These are phyloP conservation scores for Pseudogymnoascus sp. DNA, from an alignment of 2,329 filamentous ascomycete genomes.

Conservation along the genomic window DNA sequence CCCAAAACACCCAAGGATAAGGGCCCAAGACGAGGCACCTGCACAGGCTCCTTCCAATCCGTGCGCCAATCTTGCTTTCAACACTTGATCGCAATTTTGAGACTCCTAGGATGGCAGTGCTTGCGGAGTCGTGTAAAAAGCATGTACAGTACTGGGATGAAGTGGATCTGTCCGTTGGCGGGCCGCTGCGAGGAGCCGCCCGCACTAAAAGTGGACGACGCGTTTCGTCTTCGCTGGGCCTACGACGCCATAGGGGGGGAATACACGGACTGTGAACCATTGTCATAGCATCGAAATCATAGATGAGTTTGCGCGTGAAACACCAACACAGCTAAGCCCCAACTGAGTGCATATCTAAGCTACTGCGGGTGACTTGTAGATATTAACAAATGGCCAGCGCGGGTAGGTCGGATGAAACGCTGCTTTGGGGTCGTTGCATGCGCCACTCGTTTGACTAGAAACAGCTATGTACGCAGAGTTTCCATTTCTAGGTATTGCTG, in stretches of 20 bases:
- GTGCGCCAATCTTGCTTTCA: neutral
- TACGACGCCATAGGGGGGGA: neutral
- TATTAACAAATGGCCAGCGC: neutral
- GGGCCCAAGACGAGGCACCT: neutral
- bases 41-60: neutral
- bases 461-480: neutral
- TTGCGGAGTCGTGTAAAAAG: neutral
- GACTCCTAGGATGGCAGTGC: neutral
- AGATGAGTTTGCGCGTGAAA: neutral
- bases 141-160: neutral
- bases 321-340: neutral
- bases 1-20: neutral
- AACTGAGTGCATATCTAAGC: neutral
- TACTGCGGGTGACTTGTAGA: neutral
- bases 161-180: neutral
- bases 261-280: neutral
- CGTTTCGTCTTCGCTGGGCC: neutral
- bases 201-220: neutral
- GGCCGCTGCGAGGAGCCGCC: neutral
- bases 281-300: neutral
- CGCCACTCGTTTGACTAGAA: neutral
- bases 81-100: neutral
- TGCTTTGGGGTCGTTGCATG: neutral
- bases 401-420: neutral
- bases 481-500: neutral